These are phyloP conservation scores for Sporisorium graminicola DNA, from an alignment of 1,284 basidiomycete genomes.

Conservation along the genomic window DNA sequence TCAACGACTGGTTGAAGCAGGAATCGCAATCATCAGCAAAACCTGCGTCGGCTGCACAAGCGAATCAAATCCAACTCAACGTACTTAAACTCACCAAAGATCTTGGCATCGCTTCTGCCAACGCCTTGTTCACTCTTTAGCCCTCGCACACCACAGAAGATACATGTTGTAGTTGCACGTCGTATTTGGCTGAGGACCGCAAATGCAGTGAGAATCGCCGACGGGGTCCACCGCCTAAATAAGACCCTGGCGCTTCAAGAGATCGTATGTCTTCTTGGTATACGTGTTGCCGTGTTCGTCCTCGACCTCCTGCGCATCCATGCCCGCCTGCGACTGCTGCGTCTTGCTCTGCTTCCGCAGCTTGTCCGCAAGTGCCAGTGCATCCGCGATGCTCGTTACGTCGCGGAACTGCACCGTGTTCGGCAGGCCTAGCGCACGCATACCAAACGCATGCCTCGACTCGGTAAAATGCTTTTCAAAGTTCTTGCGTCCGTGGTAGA, in stretches of 20 bases:
- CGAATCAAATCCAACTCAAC: slow-evolving; percentile 13
- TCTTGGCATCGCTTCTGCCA: slow-evolving; percentile 13
- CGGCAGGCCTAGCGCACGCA: slow-evolving; percentile 95
- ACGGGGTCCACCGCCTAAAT: slow-evolving; percentile 19
- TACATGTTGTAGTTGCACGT: too few relatives aligned
- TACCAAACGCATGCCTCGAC: slow-evolving; percentile 95
- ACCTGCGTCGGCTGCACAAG: background rate
- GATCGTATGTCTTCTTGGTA: slow-evolving; percentile 67
- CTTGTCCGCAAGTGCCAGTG: slow-evolving; percentile 75
- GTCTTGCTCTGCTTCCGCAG: slow-evolving; percentile 58
- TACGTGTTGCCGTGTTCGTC: slow-evolving; percentile 69
- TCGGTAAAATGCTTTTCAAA: slow-evolving; percentile 95
- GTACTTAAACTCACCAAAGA: slow-evolving; percentile 30
- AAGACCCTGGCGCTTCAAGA: slow-evolving; percentile 68
- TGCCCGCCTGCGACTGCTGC: slow-evolving; percentile 43
- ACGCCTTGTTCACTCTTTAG: slow-evolving; percentile 18
- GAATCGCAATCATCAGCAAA: slow-evolving; percentile 25
- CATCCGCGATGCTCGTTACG: slow-evolving; percentile 96
- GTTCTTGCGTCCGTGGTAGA: slow-evolving; percentile 88
- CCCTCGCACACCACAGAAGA: too few relatives aligned
- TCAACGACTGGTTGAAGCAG: slow-evolving; percentile 34
- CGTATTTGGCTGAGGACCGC: too few relatives aligned
- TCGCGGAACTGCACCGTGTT: slow-evolving; percentile 99
- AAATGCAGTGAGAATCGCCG: too few relatives aligned
- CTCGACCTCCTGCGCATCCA: slow-evolving; percentile 67